phyloP scores from a whole-genome alignment of 176 grass and related monocot genomes.

The Musa beccarii region DNA sequence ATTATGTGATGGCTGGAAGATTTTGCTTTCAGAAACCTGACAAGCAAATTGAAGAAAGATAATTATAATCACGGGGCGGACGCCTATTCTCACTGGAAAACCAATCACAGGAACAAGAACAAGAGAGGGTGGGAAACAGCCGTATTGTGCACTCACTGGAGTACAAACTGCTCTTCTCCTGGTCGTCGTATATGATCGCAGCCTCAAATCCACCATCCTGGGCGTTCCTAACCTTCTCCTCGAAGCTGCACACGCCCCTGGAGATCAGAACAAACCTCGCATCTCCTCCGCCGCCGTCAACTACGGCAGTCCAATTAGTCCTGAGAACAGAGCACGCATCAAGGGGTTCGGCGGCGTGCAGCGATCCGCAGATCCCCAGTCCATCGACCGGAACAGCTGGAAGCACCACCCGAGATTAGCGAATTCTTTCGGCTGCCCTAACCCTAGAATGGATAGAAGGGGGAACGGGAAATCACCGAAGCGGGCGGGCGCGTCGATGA shows the following conservation, averaged over 20 bases:
- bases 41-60: too few species aligned
- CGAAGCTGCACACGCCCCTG: constrained; percentile 70
- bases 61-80: too few species aligned
- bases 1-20: too few species aligned
- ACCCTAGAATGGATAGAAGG: background rate
- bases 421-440: background rate
- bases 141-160: constrained; percentile 40
- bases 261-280: constrained; percentile 49
- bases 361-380: constrained; percentile 62
- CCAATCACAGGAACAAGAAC: background rate
- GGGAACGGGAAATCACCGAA: constrained; percentile 35
- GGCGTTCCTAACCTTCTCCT: constrained; percentile 56
- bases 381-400: constrained; percentile 43
- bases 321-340: constrained; percentile 46
- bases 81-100: background rate
- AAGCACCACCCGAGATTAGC: background rate
- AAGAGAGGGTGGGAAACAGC: background rate
- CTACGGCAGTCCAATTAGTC: constrained; percentile 6
- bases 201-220: constrained; percentile 57
- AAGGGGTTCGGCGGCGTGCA: constrained; percentile 44
- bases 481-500: constrained; percentile 71
- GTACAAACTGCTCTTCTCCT: constrained; percentile 69
- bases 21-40: too few species aligned
- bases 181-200: constrained; percentile 63
- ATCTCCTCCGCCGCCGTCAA: background rate